A percentile compares a stretch with the other conserved stretches of the same genome.
Conservation (phyloP, 805 yeast species). For the Wickerhamiella azyma region DNA sequence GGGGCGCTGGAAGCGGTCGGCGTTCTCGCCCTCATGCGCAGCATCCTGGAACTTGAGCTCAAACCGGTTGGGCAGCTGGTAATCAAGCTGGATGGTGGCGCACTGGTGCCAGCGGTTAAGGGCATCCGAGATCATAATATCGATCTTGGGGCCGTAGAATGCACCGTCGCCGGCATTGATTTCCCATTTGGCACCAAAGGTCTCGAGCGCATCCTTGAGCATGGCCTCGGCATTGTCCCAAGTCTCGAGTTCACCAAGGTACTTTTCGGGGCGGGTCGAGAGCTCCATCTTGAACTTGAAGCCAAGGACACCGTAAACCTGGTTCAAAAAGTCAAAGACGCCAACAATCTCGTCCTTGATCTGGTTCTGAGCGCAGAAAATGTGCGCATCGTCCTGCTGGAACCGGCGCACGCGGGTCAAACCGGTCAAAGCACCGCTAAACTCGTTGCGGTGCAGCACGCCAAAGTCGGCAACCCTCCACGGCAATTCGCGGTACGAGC, state of each 20-base stretch:
- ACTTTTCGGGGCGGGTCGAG: conserved; percentile 94
- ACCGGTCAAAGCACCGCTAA: conserved; percentile 86
- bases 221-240: conserved; percentile 87
- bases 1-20: conserved; percentile 60
- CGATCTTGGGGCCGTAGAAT: conserved; percentile 94
- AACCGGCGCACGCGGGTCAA: conserved; percentile 96
- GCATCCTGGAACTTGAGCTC: conserved; percentile 66
- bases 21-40: conserved; percentile 21
- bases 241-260: conserved; percentile 82
- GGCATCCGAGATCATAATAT: conserved; percentile 89
- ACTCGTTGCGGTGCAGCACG: conserved; percentile 93
- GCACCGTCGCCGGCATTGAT: conserved; percentile 96
- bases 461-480: conserved; percentile 99
- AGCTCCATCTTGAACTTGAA: conserved; percentile 94
- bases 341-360: conserved; percentile 73
- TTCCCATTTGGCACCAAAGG: conserved; percentile 86
- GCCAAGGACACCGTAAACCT: conserved; percentile 81
- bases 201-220: conserved; percentile 67
- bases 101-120: conserved; percentile 96
- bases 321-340: conserved; percentile 73
- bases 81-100: conserved; percentile 96
- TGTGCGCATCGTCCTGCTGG: conserved; percentile 99
- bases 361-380: conserved; percentile 88
- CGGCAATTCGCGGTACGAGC: conserved; percentile 93
- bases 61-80: conserved; percentile 93